phyloP scores from a whole-genome alignment of 2,329 filamentous ascomycete species.

The Penicillium sp. region DNA sequence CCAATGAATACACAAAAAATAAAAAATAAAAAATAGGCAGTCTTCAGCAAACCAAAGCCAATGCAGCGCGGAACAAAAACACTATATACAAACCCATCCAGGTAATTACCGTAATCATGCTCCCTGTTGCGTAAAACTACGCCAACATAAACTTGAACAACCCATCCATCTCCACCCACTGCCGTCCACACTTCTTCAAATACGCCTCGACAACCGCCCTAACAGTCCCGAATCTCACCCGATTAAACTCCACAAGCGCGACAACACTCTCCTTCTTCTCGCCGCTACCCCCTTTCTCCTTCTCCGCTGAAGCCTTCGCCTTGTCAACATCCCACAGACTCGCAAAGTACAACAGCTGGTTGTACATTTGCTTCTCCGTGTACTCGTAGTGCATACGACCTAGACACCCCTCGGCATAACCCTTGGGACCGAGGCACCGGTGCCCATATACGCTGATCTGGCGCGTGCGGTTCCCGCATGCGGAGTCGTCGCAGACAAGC shows the following conservation, averaged over 20 bases:
- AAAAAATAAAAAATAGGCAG: slow-evolving; percentile 7
- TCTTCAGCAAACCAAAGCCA: slow-evolving; percentile 13
- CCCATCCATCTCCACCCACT: slow-evolving; percentile 93
- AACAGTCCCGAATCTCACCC: slow-evolving; percentile 75
- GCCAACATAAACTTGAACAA: slow-evolving; percentile 70
- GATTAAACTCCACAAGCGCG: slow-evolving; percentile 81
- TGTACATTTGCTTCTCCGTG: slow-evolving; percentile 88
- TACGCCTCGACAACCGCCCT: slow-evolving; percentile 80
- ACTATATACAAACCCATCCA: slow-evolving; percentile 34
- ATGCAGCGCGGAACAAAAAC: slow-evolving; percentile 34
- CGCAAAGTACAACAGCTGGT: slow-evolving; percentile 88
- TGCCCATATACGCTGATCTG: slow-evolving; percentile 93
- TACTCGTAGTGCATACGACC: slow-evolving; percentile 90
- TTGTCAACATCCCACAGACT: slow-evolving; percentile 89
- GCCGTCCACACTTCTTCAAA: slow-evolving; percentile 84
- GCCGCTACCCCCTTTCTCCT: slow-evolving; percentile 46
- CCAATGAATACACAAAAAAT: slow-evolving; percentile 12
- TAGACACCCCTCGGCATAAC: slow-evolving; percentile 80
- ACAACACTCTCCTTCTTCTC: slow-evolving; percentile 69
- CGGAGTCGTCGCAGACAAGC: slow-evolving; percentile 86
- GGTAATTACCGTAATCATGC: slow-evolving; percentile 3
- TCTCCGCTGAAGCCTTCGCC: slow-evolving; percentile 62
- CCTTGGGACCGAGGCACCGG: slow-evolving; percentile 84
- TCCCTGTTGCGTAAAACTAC: slow-evolving; percentile 22
- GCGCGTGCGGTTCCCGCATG: slow-evolving; percentile 83